A percentile compares a stretch with the other conserved stretches of the same genome.
Conservation (phyloP, 2,329 filamentous ascomycete species). For the Aspergillus ochraceus region DNA sequence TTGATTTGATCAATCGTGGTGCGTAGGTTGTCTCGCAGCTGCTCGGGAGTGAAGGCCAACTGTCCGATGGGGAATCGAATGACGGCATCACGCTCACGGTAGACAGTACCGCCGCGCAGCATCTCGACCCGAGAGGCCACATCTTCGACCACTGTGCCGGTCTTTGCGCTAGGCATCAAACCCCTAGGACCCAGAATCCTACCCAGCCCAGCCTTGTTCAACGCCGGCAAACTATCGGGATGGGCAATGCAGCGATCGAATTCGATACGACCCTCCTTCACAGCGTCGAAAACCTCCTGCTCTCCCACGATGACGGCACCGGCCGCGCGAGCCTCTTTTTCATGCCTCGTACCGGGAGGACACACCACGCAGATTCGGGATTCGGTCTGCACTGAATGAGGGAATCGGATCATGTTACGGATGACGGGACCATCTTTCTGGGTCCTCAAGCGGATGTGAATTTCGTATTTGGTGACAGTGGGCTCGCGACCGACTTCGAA, state of each 20-base stretch:
- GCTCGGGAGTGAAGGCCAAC: conserved; percentile 81
- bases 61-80: conserved; percentile 90
- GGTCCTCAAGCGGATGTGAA: conserved; percentile 79
- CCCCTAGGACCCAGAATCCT: conserved; percentile 83
- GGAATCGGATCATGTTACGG: conserved; percentile 82
- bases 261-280: conserved; percentile 73
- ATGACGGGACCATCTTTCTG: conserved; percentile 83
- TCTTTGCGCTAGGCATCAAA: conserved; percentile 87
- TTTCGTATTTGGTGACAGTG: conserved; percentile 77
- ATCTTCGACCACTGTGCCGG: conserved; percentile 83
- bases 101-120: conserved; percentile 80
- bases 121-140: conserved; percentile 73
- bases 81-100: conserved; percentile 81
- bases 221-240: conserved; percentile 69
- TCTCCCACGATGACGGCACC: conserved; percentile 85
- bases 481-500: conserved; percentile 84
- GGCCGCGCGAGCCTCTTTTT: conserved; percentile 70
- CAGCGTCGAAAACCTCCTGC: conserved; percentile 76
- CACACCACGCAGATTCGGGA: conserved; percentile 88
- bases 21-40: conserved; percentile 82
- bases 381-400: conserved; percentile 86
- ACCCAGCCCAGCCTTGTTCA: conserved; percentile 79
- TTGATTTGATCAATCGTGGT: conserved; percentile 74
- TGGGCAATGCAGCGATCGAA: conserved; percentile 93
- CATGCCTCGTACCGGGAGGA: conserved; percentile 73